Base-by-base conservation (phyloP, 78 protist species). In the Monosiga brevicollis region DNA sequence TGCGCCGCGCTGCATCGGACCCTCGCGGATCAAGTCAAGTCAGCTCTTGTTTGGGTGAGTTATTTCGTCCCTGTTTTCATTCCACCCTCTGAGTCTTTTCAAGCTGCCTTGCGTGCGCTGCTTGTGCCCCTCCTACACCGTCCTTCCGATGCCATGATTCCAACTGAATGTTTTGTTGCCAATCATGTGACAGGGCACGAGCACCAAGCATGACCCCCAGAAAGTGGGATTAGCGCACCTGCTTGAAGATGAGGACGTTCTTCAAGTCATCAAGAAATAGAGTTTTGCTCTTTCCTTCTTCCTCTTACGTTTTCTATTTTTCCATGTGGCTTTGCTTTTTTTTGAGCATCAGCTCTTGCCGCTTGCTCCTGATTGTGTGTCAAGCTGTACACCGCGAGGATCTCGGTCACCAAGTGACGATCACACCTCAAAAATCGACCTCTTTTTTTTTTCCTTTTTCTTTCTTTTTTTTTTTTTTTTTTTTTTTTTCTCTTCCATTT, bases 1-100 rank as follows among this genome's bases (percentile, higher is more conserved):
- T 95, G 98, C 83, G 83, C 76, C 83, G 74, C 80, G 39, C 94
- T 98, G 73, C 99, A 97, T 81, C 88, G 89, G 74, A 39, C 90
- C 37, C 79, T 98, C 42, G 73, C 90, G 79, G 77, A 79, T 71
- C 83, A 95, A 74, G 93, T 98, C 89, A 97, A 95, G 84, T 94
- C 96, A 71, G 99, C 98, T 1, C 42, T 87, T 76, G 99, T 97
- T 25, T 97, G 99, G 99, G 99, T 72, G 76, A 34, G 76, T 32
- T 23, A 23, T 23, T 1, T 49, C 29, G 6, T 6, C 62, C 62
- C 62, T 49, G 29, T 49, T 49, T 20, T 49, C 15, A 49, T 49
- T 49, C 6, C 62, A 49, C 62, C 29, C 62, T 15, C 15, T 49
- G 62, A 6, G 6, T 49, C 62, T 20, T 49, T 49, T 49, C 6